A percentile compares a stretch with the other conserved stretches of the same genome.
Conservation (phyloP, 768 basidiomycete genomes). For the Phallus indusiatus region DNA sequence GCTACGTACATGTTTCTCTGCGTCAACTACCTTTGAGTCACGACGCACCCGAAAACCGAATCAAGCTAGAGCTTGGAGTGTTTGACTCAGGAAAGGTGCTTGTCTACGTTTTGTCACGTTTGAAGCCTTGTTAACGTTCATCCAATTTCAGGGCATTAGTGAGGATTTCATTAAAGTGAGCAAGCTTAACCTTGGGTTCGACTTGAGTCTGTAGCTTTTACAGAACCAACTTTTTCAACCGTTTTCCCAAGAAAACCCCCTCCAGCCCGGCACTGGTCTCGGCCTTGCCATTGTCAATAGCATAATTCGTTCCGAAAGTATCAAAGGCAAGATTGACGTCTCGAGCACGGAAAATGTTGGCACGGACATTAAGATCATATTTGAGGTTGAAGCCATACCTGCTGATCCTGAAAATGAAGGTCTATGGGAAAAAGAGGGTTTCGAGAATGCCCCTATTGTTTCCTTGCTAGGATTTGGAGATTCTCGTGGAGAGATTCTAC, state of each 20-base stretch:
- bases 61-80: constrained; percentile 77
- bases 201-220: neutral
- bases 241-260: constrained; percentile 92
- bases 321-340: constrained; percentile 88
- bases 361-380: constrained; percentile 83
- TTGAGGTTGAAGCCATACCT: constrained; percentile 54
- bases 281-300: constrained; percentile 94
- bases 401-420: constrained; percentile 29
- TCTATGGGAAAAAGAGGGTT: constrained; percentile 27
- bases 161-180: constrained; percentile 81
- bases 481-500: constrained; percentile 53
- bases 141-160: constrained; percentile 61
- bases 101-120: neutral
- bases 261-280: constrained; percentile 88
- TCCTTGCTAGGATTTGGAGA: constrained; percentile 66
- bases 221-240: constrained; percentile 94
- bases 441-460: constrained; percentile 37
- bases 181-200: neutral
- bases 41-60: constrained; percentile 44
- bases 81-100: constrained; percentile 81
- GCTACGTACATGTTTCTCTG: constrained; percentile 78
- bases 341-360: constrained; percentile 86
- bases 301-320: constrained; percentile 76
- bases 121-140: constrained; percentile 9
- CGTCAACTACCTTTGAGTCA: constrained; percentile 57